These are phyloP conservation scores for Camelina hispida DNA, from an alignment of 345 rosid genomes.

Conservation along the genomic window DNA sequence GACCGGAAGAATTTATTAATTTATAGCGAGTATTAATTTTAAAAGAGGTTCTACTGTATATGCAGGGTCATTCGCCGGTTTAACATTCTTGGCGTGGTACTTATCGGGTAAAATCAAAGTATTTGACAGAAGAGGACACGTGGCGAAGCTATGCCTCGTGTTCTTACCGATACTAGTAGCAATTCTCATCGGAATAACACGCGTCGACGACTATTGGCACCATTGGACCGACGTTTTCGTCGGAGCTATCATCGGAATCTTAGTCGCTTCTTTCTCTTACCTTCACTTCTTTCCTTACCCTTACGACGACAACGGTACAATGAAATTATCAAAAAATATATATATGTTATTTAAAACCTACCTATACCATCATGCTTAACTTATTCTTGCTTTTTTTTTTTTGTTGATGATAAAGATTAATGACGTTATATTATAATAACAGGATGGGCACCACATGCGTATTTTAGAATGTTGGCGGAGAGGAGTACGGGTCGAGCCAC, in stretches of 20 bases:
- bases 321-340: too few species aligned
- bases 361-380: background rate
- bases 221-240: constrained; percentile 77
- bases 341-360: background rate
- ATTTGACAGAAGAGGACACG: constrained; percentile 60
- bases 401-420: background rate
- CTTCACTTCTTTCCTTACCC: constrained; percentile 67
- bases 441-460: constrained; percentile 73
- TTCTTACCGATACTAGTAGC: constrained; percentile 60
- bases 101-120: constrained; percentile 66
- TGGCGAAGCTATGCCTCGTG: constrained; percentile 60
- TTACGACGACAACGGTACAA: constrained; percentile 50
- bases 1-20: too few species aligned
- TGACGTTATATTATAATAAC: background rate
- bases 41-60: too few species aligned
- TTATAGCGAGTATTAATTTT: too few species aligned
- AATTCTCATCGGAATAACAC: constrained; percentile 59
- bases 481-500: constrained; percentile 27
- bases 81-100: constrained; percentile 64
- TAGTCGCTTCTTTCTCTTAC: constrained; percentile 56
- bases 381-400: background rate
- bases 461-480: constrained; percentile 53
- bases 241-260: constrained; percentile 60
- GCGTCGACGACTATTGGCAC: constrained; percentile 75
- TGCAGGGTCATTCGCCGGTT: constrained; percentile 81